Evolutionary conservation across 2,329 filamentous ascomycete species (phyloP), one percentile per base, ranked within the genome.

Genomic region (Corinectria fuckeliana): DNA sequence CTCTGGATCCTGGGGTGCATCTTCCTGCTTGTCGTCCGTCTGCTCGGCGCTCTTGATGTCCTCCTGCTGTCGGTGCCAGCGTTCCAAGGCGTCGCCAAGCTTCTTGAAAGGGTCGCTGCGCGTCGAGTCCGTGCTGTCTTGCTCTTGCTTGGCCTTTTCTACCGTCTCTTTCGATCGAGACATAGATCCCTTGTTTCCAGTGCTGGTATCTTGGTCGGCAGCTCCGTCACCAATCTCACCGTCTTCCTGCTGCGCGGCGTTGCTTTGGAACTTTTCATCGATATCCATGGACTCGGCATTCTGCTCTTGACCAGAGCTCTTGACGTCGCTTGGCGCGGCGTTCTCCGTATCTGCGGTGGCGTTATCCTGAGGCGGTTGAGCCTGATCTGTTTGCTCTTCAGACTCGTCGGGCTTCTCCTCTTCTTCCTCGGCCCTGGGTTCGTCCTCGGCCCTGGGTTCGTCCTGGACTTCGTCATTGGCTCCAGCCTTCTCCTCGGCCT

Each of bases 71-170:
- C 91, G 87, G 75, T 98, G 93, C 92, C 93, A 99, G 68, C 90
- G 87, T 74, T 98, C 93, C 28, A 99, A 82, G 5, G 92, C 90
- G 78, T 99, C 93, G 20, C 95, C 95, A 26, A 99, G 85, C 72
- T 97, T 96, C 78, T 95, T 95, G 82, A 97, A 97, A 1, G 93
- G 91, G 66, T 95, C 87, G 44, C 81, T 77, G 36, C 76, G 77
- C 53, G 78, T 75, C 7, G 76, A 76, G 52, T 82, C 78, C 41
- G 79, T 74, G 10, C 80, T 77, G 52, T 85, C 80, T 36, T 76
- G 73, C 25, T 78, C 72, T 45, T 76, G 69, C 5, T 82, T 77
- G n/a, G 78, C 75, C 32, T 78, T 74, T n/a, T 83, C 79, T n/a
- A 78, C 74, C 4, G 79, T 75, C 36, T 85, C 80, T 53, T 82